Conservation (phyloP, 345 rosid species). For the Trapa bicornis region DNA sequence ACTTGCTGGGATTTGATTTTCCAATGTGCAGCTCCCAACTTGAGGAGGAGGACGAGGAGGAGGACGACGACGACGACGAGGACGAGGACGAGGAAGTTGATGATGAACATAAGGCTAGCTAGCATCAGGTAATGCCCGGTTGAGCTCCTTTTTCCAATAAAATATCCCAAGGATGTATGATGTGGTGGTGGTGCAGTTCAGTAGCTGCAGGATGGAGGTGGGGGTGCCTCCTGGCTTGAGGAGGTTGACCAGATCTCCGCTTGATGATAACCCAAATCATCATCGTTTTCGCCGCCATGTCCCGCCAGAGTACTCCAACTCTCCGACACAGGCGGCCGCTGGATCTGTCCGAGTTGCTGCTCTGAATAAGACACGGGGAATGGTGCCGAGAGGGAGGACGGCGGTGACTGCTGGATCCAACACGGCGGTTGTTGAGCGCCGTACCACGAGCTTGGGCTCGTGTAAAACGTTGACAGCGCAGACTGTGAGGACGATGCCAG, state of each 20-base stretch:
- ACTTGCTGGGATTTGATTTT: too few relatives aligned
- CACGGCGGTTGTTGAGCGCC: background rate
- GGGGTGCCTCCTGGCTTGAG: too few relatives aligned
- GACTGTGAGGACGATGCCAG: constrained; percentile 1
- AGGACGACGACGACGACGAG: too few relatives aligned
- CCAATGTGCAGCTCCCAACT: too few relatives aligned
- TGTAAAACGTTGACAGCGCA: background rate
- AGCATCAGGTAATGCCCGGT: too few relatives aligned
- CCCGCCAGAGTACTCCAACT: background rate
- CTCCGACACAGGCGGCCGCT: background rate
- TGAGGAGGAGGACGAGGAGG: too few relatives aligned
- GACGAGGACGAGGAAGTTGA: too few relatives aligned
- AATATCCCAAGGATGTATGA: too few relatives aligned
- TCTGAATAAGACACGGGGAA: constrained; percentile 8
- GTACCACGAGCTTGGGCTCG: background rate
- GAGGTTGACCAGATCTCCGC: constrained; percentile 7
- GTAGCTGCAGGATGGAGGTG: too few relatives aligned
- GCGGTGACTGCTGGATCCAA: background rate
- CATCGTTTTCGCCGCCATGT: background rate
- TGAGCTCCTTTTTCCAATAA: too few relatives aligned
- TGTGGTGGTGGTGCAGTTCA: too few relatives aligned
- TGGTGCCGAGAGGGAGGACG: background rate
- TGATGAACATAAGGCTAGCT: too few relatives aligned
- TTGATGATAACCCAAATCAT: background rate
- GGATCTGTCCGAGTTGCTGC: constrained; percentile 5